Percentiles rank a stretch among this genome's conserved stretches.
Conservation (phyloP, 2,329 filamentous ascomycete species). For the Sporothrix brunneoviolacea region DNA sequence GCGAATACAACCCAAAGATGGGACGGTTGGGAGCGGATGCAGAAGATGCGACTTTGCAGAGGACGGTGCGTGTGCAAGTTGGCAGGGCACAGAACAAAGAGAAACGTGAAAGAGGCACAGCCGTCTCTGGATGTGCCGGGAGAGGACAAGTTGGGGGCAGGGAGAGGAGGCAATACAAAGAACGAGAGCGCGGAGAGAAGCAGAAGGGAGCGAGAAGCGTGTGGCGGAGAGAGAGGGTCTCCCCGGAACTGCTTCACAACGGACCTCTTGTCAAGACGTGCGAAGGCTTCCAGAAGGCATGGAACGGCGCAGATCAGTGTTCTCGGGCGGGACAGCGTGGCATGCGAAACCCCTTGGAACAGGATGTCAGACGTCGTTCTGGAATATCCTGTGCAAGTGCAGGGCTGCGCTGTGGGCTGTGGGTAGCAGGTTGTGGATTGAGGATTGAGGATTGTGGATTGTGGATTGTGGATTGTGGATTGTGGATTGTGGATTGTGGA, state of each 20-base stretch:
- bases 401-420: too few species aligned
- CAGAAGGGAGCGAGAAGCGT: neutral
- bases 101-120: neutral
- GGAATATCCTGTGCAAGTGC: too few species aligned
- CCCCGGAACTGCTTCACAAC: neutral
- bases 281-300: conserved; percentile 18
- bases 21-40: neutral
- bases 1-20: neutral
- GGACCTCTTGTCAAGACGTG: conserved; percentile 3
- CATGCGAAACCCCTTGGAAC: conserved; percentile 17
- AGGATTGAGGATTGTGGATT: neutral
- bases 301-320: conserved; percentile 11
- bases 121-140: neutral
- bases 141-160: neutral
- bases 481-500: neutral
- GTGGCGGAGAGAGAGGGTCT: neutral
- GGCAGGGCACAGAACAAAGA: neutral
- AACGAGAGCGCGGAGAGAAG: neutral
- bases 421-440: neutral
- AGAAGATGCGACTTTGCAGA: too few species aligned
- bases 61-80: too few species aligned
- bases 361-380: conserved; percentile 14
- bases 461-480: neutral
- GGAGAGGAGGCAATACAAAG: neutral
- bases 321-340: neutral